Evolutionary conservation across 257 asterid genomes (phyloP).

Genomic region (Fraxinus anomala): DNA sequence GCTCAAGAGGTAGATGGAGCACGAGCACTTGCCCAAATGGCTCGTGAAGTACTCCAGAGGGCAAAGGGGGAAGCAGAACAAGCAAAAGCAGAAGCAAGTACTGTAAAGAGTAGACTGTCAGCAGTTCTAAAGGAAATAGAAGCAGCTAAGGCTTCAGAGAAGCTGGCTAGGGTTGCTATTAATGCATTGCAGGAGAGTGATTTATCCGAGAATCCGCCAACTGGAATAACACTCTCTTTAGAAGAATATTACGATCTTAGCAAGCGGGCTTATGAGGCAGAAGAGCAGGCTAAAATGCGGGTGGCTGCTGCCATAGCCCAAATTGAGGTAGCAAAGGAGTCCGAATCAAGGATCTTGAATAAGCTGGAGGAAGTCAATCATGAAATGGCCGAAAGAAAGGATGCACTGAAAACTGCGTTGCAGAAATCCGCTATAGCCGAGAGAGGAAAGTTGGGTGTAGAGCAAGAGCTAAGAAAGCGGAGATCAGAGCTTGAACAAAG

Average conservation of each 20-base stretch:
- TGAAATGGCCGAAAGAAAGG: constrained; percentile 57
- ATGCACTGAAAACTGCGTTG: constrained; percentile 53
- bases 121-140: constrained; percentile 90
- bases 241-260: constrained; percentile 89
- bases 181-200: constrained; percentile 77
- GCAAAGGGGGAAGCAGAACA: constrained; percentile 82
- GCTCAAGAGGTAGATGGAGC: constrained; percentile 73
- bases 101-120: constrained; percentile 61
- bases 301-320: constrained; percentile 73
- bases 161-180: constrained; percentile 77
- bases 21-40: constrained; percentile 48
- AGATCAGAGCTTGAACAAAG: constrained; percentile 77
- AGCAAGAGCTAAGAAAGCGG: constrained; percentile 84
- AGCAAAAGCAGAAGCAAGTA: constrained; percentile 68
- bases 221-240: constrained; percentile 66
- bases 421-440: constrained; percentile 75
- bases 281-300: constrained; percentile 69
- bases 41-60: constrained; percentile 62
- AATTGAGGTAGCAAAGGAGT: constrained; percentile 81
- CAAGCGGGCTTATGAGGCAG: constrained; percentile 85
- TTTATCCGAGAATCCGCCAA: constrained; percentile 50
- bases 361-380: constrained; percentile 70
- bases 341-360: constrained; percentile 61
- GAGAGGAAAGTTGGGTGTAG: constrained; percentile 75
- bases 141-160: constrained; percentile 87